These are phyloP conservation scores for Austroboletus eburneus DNA, from an alignment of 768 basidiomycete genomes.

Conservation along the genomic window DNA sequence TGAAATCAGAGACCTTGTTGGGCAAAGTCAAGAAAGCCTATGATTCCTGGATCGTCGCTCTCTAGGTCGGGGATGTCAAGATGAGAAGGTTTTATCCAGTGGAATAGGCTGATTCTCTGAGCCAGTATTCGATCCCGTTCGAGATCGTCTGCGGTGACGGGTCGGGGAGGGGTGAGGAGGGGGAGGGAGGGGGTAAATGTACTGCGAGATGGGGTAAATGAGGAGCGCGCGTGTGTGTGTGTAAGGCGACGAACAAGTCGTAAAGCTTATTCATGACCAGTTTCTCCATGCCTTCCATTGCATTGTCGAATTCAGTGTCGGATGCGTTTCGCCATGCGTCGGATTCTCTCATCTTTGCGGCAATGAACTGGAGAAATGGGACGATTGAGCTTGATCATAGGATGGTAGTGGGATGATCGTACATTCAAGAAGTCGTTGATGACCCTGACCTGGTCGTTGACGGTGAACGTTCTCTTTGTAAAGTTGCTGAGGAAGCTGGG, in stretches of 20 bases:
- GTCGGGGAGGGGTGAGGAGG: constrained; percentile 60
- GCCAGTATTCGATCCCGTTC: constrained; percentile 89
- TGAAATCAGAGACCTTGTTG: constrained; percentile 62
- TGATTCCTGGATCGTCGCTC: constrained; percentile 40
- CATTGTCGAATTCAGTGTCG: constrained; percentile 89
- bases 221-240: constrained; percentile 1
- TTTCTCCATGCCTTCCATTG: constrained; percentile 99
- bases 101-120: constrained; percentile 87
- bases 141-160: constrained; percentile 91
- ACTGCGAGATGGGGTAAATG: constrained; percentile 38
- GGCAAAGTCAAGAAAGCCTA: constrained; percentile 86
- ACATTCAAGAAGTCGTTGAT: constrained; percentile 92
- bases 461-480: constrained; percentile 84
- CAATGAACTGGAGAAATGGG: constrained; percentile 67
- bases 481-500: constrained; percentile 90
- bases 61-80: constrained; percentile 84
- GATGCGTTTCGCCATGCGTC: constrained; percentile 80
- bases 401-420: constrained; percentile 6
- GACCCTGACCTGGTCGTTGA: constrained; percentile 91
- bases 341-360: constrained; percentile 76
- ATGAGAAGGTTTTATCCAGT: constrained; percentile 86
- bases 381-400: constrained; percentile 11
- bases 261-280: constrained; percentile 98
- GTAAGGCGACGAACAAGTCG: constrained; percentile 69
- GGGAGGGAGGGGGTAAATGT: constrained; percentile 89